Conservation (phyloP, 805 yeast genomes). For the Candida sakaeoensis region DNA sequence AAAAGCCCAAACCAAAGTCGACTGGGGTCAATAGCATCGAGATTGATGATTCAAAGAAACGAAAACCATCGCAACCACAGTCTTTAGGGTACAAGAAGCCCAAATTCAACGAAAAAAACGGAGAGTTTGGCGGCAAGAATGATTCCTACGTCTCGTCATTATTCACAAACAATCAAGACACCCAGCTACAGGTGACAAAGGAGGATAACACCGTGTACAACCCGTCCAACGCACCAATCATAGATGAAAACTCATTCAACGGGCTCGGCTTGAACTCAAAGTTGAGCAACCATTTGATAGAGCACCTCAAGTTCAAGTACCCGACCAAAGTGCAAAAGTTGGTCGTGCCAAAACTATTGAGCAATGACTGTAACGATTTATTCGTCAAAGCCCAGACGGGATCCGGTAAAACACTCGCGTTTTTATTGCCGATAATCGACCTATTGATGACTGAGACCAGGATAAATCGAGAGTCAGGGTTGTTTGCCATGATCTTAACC, state of each 20-base stretch:
- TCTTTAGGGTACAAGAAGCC: constrained; percentile 29
- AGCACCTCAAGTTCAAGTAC: constrained; percentile 49
- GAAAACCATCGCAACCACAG: constrained; percentile 1
- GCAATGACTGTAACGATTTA: constrained; percentile 47
- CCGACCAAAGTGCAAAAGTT: constrained; percentile 89
- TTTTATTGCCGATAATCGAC: constrained; percentile 76
- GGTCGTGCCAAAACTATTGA: constrained; percentile 57
- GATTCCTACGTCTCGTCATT: constrained; percentile 80
- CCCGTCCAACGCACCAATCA: constrained; percentile 87
- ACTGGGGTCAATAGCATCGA: constrained; percentile 32
- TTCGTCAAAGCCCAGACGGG: constrained; percentile 98
- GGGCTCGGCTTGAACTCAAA: constrained; percentile 64
- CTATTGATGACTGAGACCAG: constrained; percentile 55
- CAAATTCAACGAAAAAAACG: constrained; percentile 46
- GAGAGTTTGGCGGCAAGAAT: constrained; percentile 51
- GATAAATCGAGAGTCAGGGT: constrained; percentile 65
- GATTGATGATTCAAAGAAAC: constrained; percentile 13
- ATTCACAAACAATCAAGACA: constrained; percentile 45
- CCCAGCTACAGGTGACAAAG: constrained; percentile 52
- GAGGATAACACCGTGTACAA: constrained; percentile 33
- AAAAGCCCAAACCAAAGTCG: constrained; percentile 23
- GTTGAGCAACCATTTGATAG: constrained; percentile 52
- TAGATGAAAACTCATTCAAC: constrained; percentile 62
- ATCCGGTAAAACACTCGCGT: constrained; percentile 93
- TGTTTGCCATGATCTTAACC: constrained; percentile 82